Evolutionary conservation across 2,329 filamentous ascomycete species (phyloP), one percentile per base, ranked within the genome.

Genomic region (Claviceps sp.): DNA sequence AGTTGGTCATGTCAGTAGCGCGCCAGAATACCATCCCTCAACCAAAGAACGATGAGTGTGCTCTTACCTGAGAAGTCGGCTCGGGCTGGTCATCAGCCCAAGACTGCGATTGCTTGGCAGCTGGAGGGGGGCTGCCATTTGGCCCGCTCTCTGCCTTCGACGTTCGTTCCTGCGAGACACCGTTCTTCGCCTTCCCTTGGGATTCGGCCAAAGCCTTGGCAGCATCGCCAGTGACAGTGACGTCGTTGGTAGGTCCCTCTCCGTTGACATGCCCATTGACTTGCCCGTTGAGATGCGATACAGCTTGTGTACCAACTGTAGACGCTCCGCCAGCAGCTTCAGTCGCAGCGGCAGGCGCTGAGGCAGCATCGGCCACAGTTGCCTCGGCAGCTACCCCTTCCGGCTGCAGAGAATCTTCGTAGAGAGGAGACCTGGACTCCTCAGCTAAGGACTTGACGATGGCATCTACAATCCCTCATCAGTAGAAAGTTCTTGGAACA

Each of bases 51-150:
- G 14, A 40, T 18, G 14, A n/a, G 41, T 30, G 37, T 26, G 5
- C 24, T 62, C 70, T 59, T 64, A 77, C 73, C 63, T 73, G 70
- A 34, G 66, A 58, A 40, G 65, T 65, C 52, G 65, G 67, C 54
- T 82, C 79, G 18, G 84, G 79, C 59, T 86, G 79, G 55, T 93
- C 86, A 61, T 95, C 88, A 26, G 87, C 87, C 87, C 87, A 94
- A 61, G 83, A 88, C 63, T 85, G 81, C 34, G 74, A 73, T 61
- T 76, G 75, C 11, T n/a, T 41, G 37, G 14, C 13, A 51, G 70
- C 63, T 41, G 71, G 70, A 6, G 79, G 81, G 47, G 81, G 78
- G n/a, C 78, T 81, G 26, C 80, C 79, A 47, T 75, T 70, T 43
- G 80, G 65, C 40, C 79, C 81, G 40, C 76, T 80, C 55, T 93